A percentile compares a stretch with the other conserved stretches of the same genome.
Conservation (phyloP, 441 rosid species). For the Aquilaria agallochum region DNA sequence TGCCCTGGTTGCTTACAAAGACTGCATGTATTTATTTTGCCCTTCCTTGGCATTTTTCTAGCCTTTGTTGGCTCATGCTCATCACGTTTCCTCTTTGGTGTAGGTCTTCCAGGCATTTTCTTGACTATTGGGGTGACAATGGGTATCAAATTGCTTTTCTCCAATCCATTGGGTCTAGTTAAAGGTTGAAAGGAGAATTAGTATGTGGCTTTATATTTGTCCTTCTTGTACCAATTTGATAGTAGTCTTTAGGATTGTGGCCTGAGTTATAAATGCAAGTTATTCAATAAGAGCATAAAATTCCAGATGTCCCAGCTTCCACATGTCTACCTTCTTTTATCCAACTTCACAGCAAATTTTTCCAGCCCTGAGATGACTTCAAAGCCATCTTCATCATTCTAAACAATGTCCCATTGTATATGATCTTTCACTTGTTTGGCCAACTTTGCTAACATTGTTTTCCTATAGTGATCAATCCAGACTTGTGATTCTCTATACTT, state of each 20-base stretch:
- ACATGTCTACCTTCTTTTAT: not conserved
- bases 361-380: not conserved
- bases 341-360: not conserved
- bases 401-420: too few relatives aligned
- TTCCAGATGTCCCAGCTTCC: not conserved
- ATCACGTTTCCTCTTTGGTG: not conserved
- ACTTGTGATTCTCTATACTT: not conserved
- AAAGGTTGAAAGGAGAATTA: not conserved
- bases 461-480: not conserved
- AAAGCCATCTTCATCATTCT: not conserved
- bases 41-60: not conserved
- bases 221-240: not conserved
- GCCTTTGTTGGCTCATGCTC: not conserved
- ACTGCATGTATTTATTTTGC: not conserved
- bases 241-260: not conserved
- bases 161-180: not conserved
- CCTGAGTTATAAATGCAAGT: not conserved
- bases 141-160: not conserved
- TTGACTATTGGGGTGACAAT: not conserved
- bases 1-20: not conserved
- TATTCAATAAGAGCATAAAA: not conserved
- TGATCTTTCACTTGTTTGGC: too few relatives aligned
- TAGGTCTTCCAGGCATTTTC: not conserved
- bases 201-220: not conserved
- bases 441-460: not conserved